These are phyloP conservation scores for Paralagenidium karlingii DNA, from an alignment of 352 stramenopile species.

Conservation along the genomic window DNA sequence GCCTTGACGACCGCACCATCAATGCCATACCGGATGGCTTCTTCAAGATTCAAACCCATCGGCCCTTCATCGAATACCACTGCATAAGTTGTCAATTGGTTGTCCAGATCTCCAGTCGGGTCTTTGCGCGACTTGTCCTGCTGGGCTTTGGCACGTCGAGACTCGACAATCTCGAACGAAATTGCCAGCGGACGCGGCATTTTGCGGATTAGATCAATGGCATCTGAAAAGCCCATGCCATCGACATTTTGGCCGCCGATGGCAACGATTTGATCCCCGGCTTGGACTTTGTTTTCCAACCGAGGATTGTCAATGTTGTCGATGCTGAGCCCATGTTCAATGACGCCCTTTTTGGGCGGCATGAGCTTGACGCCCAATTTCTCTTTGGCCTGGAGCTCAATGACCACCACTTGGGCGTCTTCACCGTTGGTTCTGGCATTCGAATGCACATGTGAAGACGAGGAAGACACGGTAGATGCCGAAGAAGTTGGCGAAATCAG, in stretches of 20 bases:
- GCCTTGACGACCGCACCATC: conserved; percentile 68
- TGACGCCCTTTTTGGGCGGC: conserved; percentile 70
- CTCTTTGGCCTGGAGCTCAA: conserved; percentile 72
- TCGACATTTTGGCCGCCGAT: conserved; percentile 69
- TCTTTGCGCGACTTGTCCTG: conserved; percentile 36
- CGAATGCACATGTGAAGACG: not conserved
- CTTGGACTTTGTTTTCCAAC: conserved; percentile 70
- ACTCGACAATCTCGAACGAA: conserved; percentile 70
- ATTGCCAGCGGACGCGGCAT: conserved; percentile 66
- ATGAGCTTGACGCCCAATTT: conserved; percentile 81
- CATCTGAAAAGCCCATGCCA: conserved; percentile 67
- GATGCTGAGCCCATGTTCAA: conserved; percentile 68
- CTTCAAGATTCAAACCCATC: conserved; percentile 78
- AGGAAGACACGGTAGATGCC: conserved; percentile 1
- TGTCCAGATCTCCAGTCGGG: conserved; percentile 53
- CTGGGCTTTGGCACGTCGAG: conserved; percentile 36
- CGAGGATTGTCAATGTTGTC: conserved; percentile 82
- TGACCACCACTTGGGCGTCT: conserved; percentile 45
- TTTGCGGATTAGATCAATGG: conserved; percentile 77
- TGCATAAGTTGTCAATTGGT: conserved; percentile 66
- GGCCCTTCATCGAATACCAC: conserved; percentile 77
- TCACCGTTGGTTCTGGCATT: not conserved
- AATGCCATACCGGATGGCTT: conserved; percentile 72
- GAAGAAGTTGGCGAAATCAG: conserved; percentile 1
- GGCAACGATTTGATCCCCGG: conserved; percentile 71